Conservation (phyloP, 441 rosid species). For the Breynia disticha region DNA sequence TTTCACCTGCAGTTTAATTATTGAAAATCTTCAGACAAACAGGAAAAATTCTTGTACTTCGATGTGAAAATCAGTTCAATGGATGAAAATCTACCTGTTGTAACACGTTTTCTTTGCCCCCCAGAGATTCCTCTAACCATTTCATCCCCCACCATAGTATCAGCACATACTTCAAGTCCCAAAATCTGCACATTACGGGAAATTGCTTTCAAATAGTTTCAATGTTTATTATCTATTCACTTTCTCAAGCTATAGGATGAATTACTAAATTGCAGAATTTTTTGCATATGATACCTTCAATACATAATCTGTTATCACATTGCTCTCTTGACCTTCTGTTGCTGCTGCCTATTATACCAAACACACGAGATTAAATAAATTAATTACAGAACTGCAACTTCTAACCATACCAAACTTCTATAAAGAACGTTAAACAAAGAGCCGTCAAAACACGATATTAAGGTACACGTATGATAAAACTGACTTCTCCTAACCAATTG, state of each 20-base stretch:
- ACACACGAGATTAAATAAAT: neutral
- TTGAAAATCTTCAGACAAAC: neutral
- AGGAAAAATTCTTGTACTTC: no score
- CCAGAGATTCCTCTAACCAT: conserved; percentile 91
- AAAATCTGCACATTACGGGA: conserved; percentile 34
- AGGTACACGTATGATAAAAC: no score
- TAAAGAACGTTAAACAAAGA: no score
- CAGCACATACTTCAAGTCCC: conserved; percentile 79
- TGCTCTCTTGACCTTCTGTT: conserved; percentile 51
- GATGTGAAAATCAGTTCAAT: neutral
- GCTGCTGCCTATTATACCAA: conserved; percentile 36
- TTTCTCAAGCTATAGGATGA: neutral
- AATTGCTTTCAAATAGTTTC: no score
- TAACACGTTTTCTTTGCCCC: conserved; percentile 82
- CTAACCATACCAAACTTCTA: neutral
- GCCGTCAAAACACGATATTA: neutral
- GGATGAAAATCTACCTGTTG: conserved; percentile 41
- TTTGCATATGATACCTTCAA: conserved; percentile 26
- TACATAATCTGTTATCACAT: conserved; percentile 56
- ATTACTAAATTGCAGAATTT: neutral
- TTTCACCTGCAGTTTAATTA: conserved; percentile 42
- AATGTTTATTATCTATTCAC: neutral
- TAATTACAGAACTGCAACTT: neutral
- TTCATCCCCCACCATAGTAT: conserved; percentile 69
- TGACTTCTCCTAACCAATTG: neutral